phyloP scores from a whole-genome alignment of 805 yeast species.

The Blastobotrys chiropterorum region DNA sequence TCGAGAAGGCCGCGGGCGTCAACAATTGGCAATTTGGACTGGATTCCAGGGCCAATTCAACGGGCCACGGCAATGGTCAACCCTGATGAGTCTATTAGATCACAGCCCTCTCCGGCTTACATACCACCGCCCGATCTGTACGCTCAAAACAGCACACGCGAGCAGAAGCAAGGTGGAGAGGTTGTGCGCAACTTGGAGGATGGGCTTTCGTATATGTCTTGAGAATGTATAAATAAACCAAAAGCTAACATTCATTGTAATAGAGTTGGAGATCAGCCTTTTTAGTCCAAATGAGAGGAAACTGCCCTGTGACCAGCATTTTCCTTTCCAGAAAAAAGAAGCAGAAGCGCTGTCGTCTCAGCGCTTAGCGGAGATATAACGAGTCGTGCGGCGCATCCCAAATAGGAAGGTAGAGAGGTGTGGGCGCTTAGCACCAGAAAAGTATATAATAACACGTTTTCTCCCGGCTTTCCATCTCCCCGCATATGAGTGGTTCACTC shows the following conservation, averaged over 20 bases:
- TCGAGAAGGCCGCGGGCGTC: slow-evolving; percentile 32
- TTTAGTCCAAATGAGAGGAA: too few species aligned
- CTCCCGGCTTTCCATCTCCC: too few species aligned
- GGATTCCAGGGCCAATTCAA: slow-evolving; percentile 36
- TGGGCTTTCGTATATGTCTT: slow-evolving; percentile 20
- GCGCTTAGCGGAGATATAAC: too few species aligned
- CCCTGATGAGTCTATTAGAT: slow-evolving; percentile 32
- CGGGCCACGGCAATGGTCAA: slow-evolving; percentile 37
- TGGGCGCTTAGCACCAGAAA: too few species aligned
- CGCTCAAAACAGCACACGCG: slow-evolving; percentile 3
- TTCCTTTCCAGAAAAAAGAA: not conserved
- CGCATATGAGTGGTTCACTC: too few species aligned
- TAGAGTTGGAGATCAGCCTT: too few species aligned
- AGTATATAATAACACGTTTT: too few species aligned
- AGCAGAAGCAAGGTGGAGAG: slow-evolving; percentile 17
- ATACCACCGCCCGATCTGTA: slow-evolving; percentile 35
- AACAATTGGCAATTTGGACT: slow-evolving; percentile 34
- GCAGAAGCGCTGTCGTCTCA: too few species aligned
- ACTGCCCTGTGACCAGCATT: too few species aligned
- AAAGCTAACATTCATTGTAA: not conserved
- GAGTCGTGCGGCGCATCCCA: too few species aligned
- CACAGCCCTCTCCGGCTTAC: slow-evolving; percentile 37
- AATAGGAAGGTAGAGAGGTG: too few species aligned
- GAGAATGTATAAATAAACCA: not conserved
- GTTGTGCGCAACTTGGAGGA: slow-evolving; percentile 29